Percentiles rank a stretch among this genome's conserved stretches.
Conservation (phyloP, 225 moss, liverwort and hornwort genomes). For the Rhytidiadelphus loreus region DNA sequence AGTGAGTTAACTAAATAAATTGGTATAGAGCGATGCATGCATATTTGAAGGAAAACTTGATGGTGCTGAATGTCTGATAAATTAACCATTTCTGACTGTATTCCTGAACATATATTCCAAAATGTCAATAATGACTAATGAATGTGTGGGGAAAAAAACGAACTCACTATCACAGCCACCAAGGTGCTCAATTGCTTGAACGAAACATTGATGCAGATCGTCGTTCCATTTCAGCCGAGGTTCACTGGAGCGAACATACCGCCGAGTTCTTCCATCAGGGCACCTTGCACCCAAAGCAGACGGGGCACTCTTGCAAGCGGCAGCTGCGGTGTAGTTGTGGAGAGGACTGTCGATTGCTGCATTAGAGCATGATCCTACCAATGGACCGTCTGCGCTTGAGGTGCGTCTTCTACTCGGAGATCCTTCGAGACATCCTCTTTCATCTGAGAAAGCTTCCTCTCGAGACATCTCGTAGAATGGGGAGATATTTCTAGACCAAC, state of each 20-base stretch:
- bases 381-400: constrained; percentile 10
- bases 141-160: background rate
- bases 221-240: constrained; percentile 51
- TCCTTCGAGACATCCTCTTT: background rate
- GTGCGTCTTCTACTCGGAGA: constrained; percentile 1
- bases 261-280: constrained; percentile 33
- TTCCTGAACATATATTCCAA: background rate
- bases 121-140: background rate
- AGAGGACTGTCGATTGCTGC: background rate
- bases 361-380: background rate
- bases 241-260: constrained; percentile 46
- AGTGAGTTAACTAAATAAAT: background rate
- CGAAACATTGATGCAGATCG: constrained; percentile 38
- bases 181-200: constrained; percentile 42
- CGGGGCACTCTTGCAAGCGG: constrained; percentile 14
- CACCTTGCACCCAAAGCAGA: constrained; percentile 11
- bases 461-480: constrained; percentile 3
- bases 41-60: background rate
- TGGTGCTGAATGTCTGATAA: background rate
- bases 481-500: background rate
- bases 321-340: background rate
- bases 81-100: background rate
- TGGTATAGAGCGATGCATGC: background rate
- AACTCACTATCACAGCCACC: constrained; percentile 57
- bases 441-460: background rate